Evolutionary conservation across 2,329 filamentous ascomycete genomes (phyloP).

Genomic region (Alternaria burnsii): DNA sequence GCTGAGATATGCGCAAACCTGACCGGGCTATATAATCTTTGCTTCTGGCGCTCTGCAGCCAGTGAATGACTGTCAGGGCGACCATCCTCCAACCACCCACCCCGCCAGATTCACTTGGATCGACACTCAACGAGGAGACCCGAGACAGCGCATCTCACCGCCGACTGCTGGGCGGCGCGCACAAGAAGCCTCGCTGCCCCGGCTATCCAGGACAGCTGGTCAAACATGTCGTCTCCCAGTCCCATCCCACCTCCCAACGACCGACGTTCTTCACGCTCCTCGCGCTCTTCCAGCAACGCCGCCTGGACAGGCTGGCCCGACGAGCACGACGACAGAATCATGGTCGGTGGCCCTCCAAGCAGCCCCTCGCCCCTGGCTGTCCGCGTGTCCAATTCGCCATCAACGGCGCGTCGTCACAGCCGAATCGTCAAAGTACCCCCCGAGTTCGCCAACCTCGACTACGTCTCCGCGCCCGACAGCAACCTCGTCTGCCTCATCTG

Average conservation of each 20-base stretch:
- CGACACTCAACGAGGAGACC: conserved; percentile 7
- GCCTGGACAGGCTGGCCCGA: conserved; percentile 34
- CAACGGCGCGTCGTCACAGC: conserved; percentile 47
- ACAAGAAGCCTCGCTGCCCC: too few species aligned
- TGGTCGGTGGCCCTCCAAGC: conserved; percentile 51
- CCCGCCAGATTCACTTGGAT: conserved; percentile 9
- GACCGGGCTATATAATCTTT: conserved; percentile 23
- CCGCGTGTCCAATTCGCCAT: conserved; percentile 50
- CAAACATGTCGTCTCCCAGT: conserved; percentile 46
- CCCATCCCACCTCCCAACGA: conserved; percentile 49
- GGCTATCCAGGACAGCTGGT: not conserved
- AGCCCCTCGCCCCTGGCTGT: conserved; percentile 51
- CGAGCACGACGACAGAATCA: conserved; percentile 26
- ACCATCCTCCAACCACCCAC: conserved; percentile 2
- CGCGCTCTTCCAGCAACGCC: conserved; percentile 44
- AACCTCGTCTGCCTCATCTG: conserved; percentile 72
- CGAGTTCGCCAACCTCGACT: conserved; percentile 67
- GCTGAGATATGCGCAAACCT: conserved; percentile 31
- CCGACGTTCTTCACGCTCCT: conserved; percentile 47
- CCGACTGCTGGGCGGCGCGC: not conserved
- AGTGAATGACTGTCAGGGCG: conserved; percentile 12
- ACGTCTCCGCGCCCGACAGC: conserved; percentile 63
- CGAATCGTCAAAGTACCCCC: conserved; percentile 50
- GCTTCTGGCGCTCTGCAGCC: conserved; percentile 23
- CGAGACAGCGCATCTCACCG: conserved; percentile 16